Percentiles rank a stretch among this genome's conserved stretches.
Evolutionary conservation across 352 stramenopile genomes (phyloP).

Genomic region (Hyphochytrium catenoides): DNA sequence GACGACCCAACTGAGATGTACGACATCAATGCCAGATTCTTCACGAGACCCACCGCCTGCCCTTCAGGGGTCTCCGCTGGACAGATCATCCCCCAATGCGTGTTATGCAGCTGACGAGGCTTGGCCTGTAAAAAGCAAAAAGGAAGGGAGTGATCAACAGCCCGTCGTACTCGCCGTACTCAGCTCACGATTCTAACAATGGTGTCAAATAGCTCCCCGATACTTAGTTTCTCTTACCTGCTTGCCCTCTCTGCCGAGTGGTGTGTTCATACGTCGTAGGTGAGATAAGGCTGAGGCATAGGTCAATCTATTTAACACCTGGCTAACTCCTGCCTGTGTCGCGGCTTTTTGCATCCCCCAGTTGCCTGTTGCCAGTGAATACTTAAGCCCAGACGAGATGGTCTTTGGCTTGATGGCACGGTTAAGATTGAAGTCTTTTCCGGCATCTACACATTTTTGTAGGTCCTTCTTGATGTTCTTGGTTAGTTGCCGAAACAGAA

Average conservation of each 20-base stretch:
- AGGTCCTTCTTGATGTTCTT: conserved; percentile 90
- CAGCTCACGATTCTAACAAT: no score
- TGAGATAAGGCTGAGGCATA: conserved; percentile 96
- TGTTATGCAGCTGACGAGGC: conserved; percentile 97
- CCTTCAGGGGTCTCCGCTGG: conserved; percentile 83
- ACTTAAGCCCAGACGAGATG: conserved; percentile 94
- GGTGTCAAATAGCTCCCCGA: no score
- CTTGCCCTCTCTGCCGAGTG: conserved; percentile 94
- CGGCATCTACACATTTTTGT: conserved; percentile 69
- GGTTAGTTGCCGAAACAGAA: conserved; percentile 95
- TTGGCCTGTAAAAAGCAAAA: no score
- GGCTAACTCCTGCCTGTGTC: conserved; percentile 92
- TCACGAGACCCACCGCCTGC: conserved; percentile 81
- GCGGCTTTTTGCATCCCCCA: conserved; percentile 85
- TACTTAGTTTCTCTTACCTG: no score
- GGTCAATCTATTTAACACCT: conserved; percentile 97
- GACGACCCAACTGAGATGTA: conserved; percentile 86
- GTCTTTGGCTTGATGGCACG: conserved; percentile 89
- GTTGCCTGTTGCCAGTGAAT: conserved; percentile 98
- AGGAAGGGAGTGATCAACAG: no score
- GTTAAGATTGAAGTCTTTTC: conserved; percentile 89
- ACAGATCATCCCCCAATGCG: conserved; percentile 99
- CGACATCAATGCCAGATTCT: conserved; percentile 97
- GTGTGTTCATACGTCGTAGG: conserved; percentile 94
- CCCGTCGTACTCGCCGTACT: no score